These are phyloP conservation scores for Didymella keratinophila DNA, from an alignment of 2,329 filamentous ascomycete species.

Conservation along the genomic window DNA sequence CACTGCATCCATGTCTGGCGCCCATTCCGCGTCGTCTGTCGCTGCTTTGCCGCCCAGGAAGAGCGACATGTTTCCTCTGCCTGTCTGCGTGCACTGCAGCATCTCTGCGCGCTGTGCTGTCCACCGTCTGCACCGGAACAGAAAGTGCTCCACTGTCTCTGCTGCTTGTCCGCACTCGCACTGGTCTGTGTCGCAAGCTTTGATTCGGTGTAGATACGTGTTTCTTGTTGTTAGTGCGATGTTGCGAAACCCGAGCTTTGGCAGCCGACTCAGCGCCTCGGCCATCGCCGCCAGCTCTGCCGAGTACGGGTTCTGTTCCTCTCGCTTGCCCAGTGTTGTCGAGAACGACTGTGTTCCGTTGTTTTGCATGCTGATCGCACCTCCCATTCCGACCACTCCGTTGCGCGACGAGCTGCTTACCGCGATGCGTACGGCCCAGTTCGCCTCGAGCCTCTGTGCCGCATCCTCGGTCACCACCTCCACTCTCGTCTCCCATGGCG, in stretches of 20 bases:
- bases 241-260: conserved; percentile 5
- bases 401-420: conserved; percentile 11
- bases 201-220: background rate
- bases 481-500: conserved; percentile 23
- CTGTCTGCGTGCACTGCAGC: background rate
- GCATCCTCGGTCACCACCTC: conserved; percentile 15
- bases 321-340: conserved; percentile 2
- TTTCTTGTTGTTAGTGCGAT: conserved; percentile 2
- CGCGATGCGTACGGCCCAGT: conserved; percentile 22
- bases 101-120: background rate
- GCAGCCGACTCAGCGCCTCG: background rate
- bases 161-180: background rate
- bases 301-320: conserved; percentile 1
- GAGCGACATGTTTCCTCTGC: background rate
- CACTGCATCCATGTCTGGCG: background rate
- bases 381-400: background rate
- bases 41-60: background rate
- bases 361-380: background rate
- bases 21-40: background rate
- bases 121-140: background rate
- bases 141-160: background rate
- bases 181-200: background rate
- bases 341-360: conserved; percentile 11
- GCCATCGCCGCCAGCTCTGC: background rate
- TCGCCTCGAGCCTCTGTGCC: conserved; percentile 14